Evolutionary conservation across 139 green algal genomes (phyloP), one percentile per base, ranked within the genome.

Genomic region (Auxenochlorella pyrenoidosa): DNA sequence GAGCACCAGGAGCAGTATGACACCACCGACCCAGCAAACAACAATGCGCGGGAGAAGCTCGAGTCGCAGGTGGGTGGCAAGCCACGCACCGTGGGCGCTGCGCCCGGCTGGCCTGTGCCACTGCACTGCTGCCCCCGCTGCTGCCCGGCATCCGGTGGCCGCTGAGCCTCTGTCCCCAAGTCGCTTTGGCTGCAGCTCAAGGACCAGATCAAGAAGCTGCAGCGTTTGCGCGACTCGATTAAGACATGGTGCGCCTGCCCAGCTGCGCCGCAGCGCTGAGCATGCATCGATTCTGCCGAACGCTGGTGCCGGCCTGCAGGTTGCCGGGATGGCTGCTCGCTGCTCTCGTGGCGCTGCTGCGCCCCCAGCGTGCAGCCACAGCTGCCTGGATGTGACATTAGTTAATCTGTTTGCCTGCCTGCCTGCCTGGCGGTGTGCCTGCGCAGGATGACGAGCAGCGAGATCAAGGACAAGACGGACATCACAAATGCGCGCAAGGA

Each of bases 171-270:
- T 19, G 3, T 16, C 77, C 10, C 54, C 1, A 2, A 44, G 75
- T 34, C 58, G 40, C 77, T 3, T 10, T 32, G 30, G 28, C 60
- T 65, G 82, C 82, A 86, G 82, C 88, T 99, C 36, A 99, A 99
- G 93, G 99, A 98, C 85, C 97, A 99, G 90, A 99, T 99, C 36
- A 99, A 99, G 91, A 99, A 99, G 93, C 95, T 99, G 44, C 98
- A 99, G 92, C 92, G 96, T n/a, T 95, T 97, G 84, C 90, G 98
- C 18, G 98, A 99, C 90, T 95, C 99, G 87, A 98, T 99, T 79
- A 99, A 99, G 87, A 96, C 94, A 95, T 99, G 98, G 98, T 98
- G 85, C 34, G 90, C 60, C 34, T 0, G n/a, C 32, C 22, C 0
- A 34, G 58, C 47, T 18, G 36, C n/a, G 12, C 12, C 47, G 6